These are phyloP conservation scores for Cutaneotrichosporon sp. DNA, from an alignment of 1,284 basidiomycete genomes.

Conservation along the genomic window DNA sequence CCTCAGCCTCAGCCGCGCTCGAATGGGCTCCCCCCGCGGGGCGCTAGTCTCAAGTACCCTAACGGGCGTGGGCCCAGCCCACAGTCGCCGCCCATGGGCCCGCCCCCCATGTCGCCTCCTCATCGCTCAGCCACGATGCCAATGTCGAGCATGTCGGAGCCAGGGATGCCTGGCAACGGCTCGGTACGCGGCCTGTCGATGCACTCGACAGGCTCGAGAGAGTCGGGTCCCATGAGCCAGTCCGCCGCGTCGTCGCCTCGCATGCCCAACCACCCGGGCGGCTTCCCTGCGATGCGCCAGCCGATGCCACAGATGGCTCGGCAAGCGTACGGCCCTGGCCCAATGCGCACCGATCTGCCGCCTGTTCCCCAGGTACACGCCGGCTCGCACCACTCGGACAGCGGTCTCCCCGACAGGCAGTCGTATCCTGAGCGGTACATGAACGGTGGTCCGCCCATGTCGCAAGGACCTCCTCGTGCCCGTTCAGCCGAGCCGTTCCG, in stretches of 20 bases:
- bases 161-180: neutral
- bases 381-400: neutral
- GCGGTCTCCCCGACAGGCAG: neutral
- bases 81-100: neutral
- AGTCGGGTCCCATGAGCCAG: neutral
- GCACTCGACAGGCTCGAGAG: neutral
- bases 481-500: conserved; percentile 11
- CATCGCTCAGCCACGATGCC: neutral
- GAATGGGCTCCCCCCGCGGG: neutral
- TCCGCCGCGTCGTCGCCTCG: neutral
- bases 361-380: neutral
- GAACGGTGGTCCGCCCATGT: neutral
- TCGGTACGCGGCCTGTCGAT: neutral
- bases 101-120: neutral
- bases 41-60: conserved; percentile 17
- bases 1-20: too few species aligned
- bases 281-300: neutral
- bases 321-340: neutral
- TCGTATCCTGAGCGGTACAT: neutral
- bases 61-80: neutral
- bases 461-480: neutral
- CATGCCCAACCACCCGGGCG: neutral
- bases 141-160: conserved; percentile 1
- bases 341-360: neutral
- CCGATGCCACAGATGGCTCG: conserved; percentile 1